Conservation (phyloP, 306 rosid genomes). For the Oxytropis ochrocephala region DNA sequence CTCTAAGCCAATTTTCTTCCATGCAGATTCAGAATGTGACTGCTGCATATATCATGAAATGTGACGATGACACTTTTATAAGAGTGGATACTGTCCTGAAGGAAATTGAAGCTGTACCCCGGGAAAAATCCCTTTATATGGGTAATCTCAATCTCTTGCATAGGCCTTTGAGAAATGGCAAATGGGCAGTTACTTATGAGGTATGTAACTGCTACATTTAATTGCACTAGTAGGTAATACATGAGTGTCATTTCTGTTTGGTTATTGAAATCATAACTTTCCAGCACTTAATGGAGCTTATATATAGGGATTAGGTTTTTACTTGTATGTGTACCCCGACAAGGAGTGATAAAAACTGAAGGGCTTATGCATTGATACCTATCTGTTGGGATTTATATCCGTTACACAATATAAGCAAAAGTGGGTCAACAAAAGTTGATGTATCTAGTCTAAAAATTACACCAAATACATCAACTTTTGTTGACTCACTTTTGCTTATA, state of each 20-base stretch:
- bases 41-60: constrained; percentile 81
- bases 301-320: not conserved
- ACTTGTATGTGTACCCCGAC: not conserved
- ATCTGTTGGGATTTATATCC: not conserved
- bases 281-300: not conserved
- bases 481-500: too few relatives aligned
- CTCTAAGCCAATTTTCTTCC: constrained; percentile 19
- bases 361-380: not conserved
- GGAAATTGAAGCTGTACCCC: constrained; percentile 62
- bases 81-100: constrained; percentile 77
- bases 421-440: too few relatives aligned
- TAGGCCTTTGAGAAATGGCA: constrained; percentile 87
- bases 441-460: too few relatives aligned
- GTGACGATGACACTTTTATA: constrained; percentile 84
- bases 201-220: constrained; percentile 34
- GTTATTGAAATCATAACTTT: not conserved
- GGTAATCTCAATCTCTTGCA: constrained; percentile 99
- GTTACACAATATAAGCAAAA: too few relatives aligned
- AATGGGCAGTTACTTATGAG: constrained; percentile 96
- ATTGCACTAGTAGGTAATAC: not conserved
- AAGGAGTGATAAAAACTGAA: not conserved
- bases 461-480: too few relatives aligned
- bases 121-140: constrained; percentile 72
- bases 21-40: constrained; percentile 73
- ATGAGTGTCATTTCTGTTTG: not conserved